Evolutionary conservation across 2,329 filamentous ascomycete species (phyloP).

Genomic region (Aureobasidium namibiae): DNA sequence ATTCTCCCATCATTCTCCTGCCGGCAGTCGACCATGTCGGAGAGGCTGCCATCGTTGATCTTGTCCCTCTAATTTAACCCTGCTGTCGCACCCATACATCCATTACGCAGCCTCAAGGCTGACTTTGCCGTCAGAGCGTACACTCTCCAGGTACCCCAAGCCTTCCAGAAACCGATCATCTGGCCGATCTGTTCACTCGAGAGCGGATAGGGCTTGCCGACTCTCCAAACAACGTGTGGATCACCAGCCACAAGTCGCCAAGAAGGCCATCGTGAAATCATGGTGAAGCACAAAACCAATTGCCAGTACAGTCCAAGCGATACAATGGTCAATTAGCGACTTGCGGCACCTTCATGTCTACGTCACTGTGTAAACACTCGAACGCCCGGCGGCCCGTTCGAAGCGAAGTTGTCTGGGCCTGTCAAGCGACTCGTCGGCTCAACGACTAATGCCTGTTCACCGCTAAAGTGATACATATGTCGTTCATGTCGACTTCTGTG

Average conservation of each 20-base stretch:
- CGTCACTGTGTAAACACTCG: neutral
- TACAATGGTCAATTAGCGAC: neutral
- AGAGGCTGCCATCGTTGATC: neutral
- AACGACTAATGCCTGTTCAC: neutral
- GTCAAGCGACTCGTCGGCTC: neutral
- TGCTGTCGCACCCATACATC: neutral
- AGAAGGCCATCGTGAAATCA: neutral
- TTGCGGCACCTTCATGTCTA: neutral
- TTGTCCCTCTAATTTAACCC: neutral
- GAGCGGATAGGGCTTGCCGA: neutral
- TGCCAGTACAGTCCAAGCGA: neutral
- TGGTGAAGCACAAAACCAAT: neutral
- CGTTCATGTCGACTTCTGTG: neutral
- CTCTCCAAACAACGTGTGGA: neutral
- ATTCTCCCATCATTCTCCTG: slow-evolving; percentile 3
- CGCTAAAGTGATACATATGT: neutral
- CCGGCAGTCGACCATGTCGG: neutral
- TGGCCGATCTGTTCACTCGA: neutral
- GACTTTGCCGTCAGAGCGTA: neutral
- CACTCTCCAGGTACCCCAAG: neutral
- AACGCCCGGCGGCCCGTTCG: neutral
- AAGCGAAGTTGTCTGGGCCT: neutral
- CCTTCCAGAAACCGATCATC: neutral
- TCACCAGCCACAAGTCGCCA: neutral
- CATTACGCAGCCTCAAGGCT: neutral